These are phyloP conservation scores for Ophiostoma populinum DNA, from an alignment of 2,329 filamentous ascomycete species.

Conservation along the genomic window DNA sequence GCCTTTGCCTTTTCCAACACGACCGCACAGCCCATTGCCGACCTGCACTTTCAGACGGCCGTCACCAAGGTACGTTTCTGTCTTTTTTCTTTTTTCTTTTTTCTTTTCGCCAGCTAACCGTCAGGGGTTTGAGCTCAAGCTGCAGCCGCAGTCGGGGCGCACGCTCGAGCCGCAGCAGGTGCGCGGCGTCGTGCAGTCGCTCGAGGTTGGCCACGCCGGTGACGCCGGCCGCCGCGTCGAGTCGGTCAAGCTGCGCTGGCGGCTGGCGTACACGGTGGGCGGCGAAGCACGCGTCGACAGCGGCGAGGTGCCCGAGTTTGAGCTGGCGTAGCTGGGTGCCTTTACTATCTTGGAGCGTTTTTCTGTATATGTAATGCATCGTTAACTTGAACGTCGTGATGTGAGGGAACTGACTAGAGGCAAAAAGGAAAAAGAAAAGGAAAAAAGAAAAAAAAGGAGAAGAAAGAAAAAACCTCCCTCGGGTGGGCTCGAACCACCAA, in stretches of 20 bases:
- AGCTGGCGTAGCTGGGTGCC: slow-evolving; percentile 37
- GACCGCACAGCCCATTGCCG: slow-evolving; percentile 49
- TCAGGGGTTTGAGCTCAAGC: slow-evolving; percentile 62
- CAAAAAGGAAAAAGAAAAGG: neutral
- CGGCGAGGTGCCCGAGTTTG: slow-evolving; percentile 68
- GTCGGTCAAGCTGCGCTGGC: slow-evolving; percentile 80
- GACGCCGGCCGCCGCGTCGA: slow-evolving; percentile 51
- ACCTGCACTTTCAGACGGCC: slow-evolving; percentile 80
- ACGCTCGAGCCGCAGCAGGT: slow-evolving; percentile 55
- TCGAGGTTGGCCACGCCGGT: slow-evolving; percentile 58
- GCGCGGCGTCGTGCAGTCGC: slow-evolving; percentile 63
- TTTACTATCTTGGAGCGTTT: neutral
- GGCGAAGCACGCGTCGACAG: slow-evolving; percentile 53
- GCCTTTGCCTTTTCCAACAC: slow-evolving; percentile 73
- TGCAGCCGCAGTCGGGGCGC: slow-evolving; percentile 74
- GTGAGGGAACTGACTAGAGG: too few species aligned
- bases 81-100: neutral
- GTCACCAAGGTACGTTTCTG: slow-evolving; percentile 73
- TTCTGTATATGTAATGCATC: neutral
- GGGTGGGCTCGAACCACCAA: slow-evolving; percentile 9
- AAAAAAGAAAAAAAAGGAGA: neutral
- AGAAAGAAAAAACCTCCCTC: slow-evolving; percentile 4
- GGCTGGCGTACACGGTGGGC: slow-evolving; percentile 60
- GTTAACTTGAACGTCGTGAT: too few species aligned
- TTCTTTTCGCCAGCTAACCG: slow-evolving; percentile 1